Base-by-base conservation (phyloP, 2,329 filamentous ascomycete genomes). In the Venturia pyrina region DNA sequence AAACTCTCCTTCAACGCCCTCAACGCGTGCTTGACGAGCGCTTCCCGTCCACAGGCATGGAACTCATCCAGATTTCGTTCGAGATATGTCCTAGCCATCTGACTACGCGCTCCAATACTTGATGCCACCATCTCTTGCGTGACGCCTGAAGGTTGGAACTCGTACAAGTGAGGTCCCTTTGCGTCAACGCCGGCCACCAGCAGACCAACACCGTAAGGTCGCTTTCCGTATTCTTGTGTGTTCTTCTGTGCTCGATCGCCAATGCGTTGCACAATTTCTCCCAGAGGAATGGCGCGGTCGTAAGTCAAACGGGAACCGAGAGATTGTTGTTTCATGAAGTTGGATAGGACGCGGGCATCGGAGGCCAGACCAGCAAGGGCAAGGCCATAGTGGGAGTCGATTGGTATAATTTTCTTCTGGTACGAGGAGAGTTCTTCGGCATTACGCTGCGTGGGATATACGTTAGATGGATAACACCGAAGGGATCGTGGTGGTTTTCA, bases 251-350 rank as follows among this genome's bases (percentile, higher is more conserved):
- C 95, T 79, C 96, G 95, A 78, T 96, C 92, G 72, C 90, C 93
- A 75, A 99, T 97, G 79, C 93, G 89, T 70, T 87, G 85, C 71
- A 96, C 93, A 72, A 98, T 91, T 69, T 90, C 89, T 74, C 91
- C 89, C 75, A 98, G 83, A 41, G 92, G 91, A 76, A 99, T 95
- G 71, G 93, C 87, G 71, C 95, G 93, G 79, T 91, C 93, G 82
- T 96, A 98, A 66, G 92, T 96, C 73, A 99, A 88, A 78, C 93
- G 92, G 73, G 95, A 93, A 74, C 91, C 90, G 74, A 99, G 91
- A 69, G 91, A 96, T 81, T 98, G 95, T 81, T 96, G 92, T 83
- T 97, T 98, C 93, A 99, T 98, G 83, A 97, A 99, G 86, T 99
- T 99, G 83, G 93, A 97, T 72, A 99, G 92, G 72, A 99, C 95